phyloP scores from a whole-genome alignment of 495 filamentous ascomycete species.

The Xylaria venustula region DNA sequence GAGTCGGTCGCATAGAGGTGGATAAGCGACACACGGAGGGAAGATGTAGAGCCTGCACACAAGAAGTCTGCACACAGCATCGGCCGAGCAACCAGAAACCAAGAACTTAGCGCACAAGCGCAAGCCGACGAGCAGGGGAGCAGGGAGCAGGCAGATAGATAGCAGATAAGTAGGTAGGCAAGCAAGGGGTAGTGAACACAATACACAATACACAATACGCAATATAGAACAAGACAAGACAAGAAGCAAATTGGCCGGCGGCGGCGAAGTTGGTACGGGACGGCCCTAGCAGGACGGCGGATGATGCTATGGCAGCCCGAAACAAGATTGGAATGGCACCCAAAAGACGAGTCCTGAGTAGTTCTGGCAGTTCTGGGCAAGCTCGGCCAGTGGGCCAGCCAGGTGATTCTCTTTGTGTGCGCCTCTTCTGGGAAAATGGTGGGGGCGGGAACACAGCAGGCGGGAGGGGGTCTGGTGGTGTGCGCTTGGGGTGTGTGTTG shows the following conservation, averaged over 20 bases:
- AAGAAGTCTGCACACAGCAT: neutral
- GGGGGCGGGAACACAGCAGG: constrained; percentile 11
- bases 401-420: constrained; percentile 12
- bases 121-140: constrained; percentile 15
- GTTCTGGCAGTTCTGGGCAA: too few species aligned
- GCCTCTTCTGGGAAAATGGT: constrained; percentile 11
- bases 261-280: neutral
- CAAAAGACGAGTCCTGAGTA: constrained; percentile 9
- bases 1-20: constrained; percentile 5
- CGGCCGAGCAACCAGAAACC: neutral
- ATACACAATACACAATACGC: too few species aligned
- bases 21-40: constrained; percentile 5
- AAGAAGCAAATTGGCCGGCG: neutral
- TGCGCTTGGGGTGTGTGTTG: neutral
- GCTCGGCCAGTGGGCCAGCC: constrained; percentile 1
- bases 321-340: constrained; percentile 15
- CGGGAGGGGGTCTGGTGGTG: constrained; percentile 4
- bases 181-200: neutral
- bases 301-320: constrained; percentile 15
- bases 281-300: neutral
- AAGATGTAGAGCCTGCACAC: neutral
- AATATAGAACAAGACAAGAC: too few species aligned
- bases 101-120: constrained; percentile 4
- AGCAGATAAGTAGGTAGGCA: constrained; percentile 1
- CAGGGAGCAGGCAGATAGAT: constrained; percentile 3